phyloP scores from a whole-genome alignment of 257 asterid species.

The Ligustrum vulgare region DNA sequence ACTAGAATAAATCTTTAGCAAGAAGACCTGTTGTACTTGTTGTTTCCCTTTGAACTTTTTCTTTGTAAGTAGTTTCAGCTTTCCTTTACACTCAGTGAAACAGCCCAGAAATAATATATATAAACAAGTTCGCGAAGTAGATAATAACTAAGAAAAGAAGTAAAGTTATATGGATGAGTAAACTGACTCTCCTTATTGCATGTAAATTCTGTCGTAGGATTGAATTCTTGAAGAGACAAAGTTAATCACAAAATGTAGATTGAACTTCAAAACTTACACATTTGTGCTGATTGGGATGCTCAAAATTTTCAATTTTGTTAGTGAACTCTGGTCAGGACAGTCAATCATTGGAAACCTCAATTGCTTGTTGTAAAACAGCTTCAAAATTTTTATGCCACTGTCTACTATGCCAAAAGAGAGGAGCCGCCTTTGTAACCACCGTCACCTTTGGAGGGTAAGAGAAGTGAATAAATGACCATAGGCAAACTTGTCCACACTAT shows the following conservation, averaged over 20 bases:
- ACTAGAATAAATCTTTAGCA: background rate
- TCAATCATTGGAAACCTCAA: background rate
- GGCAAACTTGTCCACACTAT: conserved; percentile 1
- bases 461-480: background rate
- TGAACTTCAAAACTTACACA: background rate
- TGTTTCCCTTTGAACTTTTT: background rate
- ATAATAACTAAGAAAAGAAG: background rate
- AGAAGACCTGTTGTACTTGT: background rate
- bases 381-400: background rate
- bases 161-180: background rate
- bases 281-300: background rate
- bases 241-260: background rate
- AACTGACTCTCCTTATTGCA: background rate
- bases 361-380: background rate
- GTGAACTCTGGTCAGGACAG: background rate
- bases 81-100: background rate
- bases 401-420: background rate
- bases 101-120: background rate
- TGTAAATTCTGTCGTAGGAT: background rate
- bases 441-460: background rate
- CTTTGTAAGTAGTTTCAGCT: background rate
- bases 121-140: background rate
- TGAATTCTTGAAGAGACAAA: background rate
- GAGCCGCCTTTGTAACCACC: background rate
- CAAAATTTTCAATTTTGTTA: background rate